Evolutionary conservation across 192 early-diverging fungal species (phyloP).

Genomic region (Umbelopsis ramanniana): DNA sequence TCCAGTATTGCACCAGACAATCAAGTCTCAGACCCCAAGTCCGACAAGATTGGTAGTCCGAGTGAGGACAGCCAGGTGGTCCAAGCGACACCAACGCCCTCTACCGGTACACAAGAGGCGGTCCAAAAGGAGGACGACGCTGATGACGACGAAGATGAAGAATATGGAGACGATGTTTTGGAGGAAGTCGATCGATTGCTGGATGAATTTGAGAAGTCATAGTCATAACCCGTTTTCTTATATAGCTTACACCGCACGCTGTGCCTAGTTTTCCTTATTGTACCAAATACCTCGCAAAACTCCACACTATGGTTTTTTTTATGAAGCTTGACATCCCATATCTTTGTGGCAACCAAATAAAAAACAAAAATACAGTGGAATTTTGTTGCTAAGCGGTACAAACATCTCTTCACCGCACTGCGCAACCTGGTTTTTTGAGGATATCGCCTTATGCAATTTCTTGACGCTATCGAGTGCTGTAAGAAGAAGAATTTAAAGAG

Average conservation of each 20-base stretch:
- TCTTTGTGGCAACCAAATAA: too few relatives aligned
- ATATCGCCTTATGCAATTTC: too few relatives aligned
- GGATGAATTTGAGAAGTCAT: slow-evolving; percentile 18
- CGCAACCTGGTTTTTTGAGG: too few relatives aligned
- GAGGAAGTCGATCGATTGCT: slow-evolving; percentile 52
- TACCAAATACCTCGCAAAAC: too few relatives aligned
- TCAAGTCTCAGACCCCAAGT: slow-evolving; percentile 43
- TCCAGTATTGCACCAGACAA: slow-evolving; percentile 5
- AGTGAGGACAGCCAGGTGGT: neutral
- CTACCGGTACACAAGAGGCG: neutral
- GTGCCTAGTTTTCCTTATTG: too few relatives aligned
- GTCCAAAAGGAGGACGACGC: slow-evolving; percentile 10
- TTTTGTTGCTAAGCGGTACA: too few relatives aligned
- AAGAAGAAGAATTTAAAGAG: too few relatives aligned
- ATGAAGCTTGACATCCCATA: too few relatives aligned
- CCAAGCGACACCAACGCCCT: neutral
- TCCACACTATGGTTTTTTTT: too few relatives aligned
- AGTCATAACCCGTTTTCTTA: neutral
- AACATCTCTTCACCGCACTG: too few relatives aligned
- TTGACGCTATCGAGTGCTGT: too few relatives aligned
- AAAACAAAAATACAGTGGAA: too few relatives aligned
- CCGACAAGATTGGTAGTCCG: slow-evolving; percentile 24
- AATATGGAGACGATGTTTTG: slow-evolving; percentile 40
- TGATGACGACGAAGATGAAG: slow-evolving; percentile 29
- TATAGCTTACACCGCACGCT: neutral